Evolutionary conservation across 441 rosid species (phyloP).

Genomic region (Melastoma candidum): DNA sequence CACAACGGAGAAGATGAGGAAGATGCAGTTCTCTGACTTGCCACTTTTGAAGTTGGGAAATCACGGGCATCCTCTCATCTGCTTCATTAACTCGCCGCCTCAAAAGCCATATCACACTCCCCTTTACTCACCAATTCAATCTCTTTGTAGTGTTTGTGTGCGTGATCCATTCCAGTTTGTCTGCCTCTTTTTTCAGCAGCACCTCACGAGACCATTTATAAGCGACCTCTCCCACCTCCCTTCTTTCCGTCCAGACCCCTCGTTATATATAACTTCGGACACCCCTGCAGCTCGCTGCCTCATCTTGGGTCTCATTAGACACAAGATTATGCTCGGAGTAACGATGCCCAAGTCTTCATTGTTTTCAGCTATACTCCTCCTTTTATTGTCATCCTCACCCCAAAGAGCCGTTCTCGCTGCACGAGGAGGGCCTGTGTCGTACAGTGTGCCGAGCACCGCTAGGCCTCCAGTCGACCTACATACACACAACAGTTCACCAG

Average conservation of each 20-base stretch:
- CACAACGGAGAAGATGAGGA: too few species aligned
- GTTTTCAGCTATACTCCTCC: not conserved
- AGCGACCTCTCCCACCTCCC: constrained; percentile 6
- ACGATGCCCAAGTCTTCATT: not conserved
- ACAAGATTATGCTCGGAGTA: not conserved
- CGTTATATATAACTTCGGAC: not conserved
- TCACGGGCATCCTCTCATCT: constrained; percentile 53
- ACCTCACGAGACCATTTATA: constrained; percentile 68
- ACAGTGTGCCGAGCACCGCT: constrained; percentile 62
- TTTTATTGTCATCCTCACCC: constrained; percentile 4
- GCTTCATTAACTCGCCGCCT: constrained; percentile 12
- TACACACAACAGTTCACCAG: constrained; percentile 15
- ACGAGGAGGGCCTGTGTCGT: constrained; percentile 31
- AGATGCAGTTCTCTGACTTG: too few species aligned
- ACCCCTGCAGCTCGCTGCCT: not conserved
- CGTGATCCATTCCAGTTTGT: not conserved
- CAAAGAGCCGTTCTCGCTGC: constrained; percentile 24
- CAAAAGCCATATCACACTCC: constrained; percentile 1
- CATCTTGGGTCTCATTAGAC: not conserved
- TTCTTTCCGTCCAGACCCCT: not conserved
- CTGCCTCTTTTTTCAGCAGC: constrained; percentile 16
- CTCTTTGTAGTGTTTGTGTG: constrained; percentile 9
- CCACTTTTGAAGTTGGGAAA: constrained; percentile 3
- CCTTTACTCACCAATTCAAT: constrained; percentile 14
- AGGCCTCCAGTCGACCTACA: constrained; percentile 11